These are phyloP conservation scores for Delphinella strobiligena DNA, from an alignment of 2,329 filamentous ascomycete genomes.

Conservation along the genomic window DNA sequence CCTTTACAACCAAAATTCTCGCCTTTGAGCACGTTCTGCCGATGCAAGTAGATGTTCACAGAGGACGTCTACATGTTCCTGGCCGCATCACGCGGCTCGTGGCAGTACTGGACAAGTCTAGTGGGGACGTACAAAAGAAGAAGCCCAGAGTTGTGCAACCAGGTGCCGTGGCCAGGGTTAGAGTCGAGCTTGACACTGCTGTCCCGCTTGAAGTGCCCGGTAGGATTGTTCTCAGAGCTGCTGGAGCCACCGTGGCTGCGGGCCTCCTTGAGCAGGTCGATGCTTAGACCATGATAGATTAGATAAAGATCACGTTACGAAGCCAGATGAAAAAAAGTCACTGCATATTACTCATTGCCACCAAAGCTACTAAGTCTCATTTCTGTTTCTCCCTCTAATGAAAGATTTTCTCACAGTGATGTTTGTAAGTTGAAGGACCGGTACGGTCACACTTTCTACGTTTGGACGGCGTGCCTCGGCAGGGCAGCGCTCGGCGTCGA, in stretches of 20 bases:
- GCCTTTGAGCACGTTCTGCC: slow-evolving; percentile 85
- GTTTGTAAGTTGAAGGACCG: too few species aligned
- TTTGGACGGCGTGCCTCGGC: too few species aligned
- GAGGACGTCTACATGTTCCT: slow-evolving; percentile 68
- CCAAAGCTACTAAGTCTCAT: too few species aligned
- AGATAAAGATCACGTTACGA: too few species aligned
- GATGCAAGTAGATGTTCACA: slow-evolving; percentile 78
- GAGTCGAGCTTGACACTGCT: slow-evolving; percentile 54
- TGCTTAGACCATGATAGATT: not conserved
- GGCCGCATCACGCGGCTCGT: slow-evolving; percentile 62
- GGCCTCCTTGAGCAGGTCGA: slow-evolving; percentile 56
- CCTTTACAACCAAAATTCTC: slow-evolving; percentile 71
- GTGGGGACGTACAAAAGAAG: slow-evolving; percentile 65
- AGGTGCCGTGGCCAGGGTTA: slow-evolving; percentile 62
- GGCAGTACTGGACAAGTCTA: slow-evolving; percentile 66
- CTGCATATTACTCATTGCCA: too few species aligned
- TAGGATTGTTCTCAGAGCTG: slow-evolving; percentile 67
- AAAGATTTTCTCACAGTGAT: too few species aligned
- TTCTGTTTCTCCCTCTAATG: too few species aligned
- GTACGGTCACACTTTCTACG: too few species aligned
- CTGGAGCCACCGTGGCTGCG: slow-evolving; percentile 76
- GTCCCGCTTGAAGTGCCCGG: slow-evolving; percentile 71
- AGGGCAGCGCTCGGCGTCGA: too few species aligned
- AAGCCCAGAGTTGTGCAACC: slow-evolving; percentile 75
- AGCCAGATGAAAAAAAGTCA: too few species aligned